Base-by-base conservation (phyloP, 2,329 filamentous ascomycete genomes). In the Xylariaceae sp. region DNA sequence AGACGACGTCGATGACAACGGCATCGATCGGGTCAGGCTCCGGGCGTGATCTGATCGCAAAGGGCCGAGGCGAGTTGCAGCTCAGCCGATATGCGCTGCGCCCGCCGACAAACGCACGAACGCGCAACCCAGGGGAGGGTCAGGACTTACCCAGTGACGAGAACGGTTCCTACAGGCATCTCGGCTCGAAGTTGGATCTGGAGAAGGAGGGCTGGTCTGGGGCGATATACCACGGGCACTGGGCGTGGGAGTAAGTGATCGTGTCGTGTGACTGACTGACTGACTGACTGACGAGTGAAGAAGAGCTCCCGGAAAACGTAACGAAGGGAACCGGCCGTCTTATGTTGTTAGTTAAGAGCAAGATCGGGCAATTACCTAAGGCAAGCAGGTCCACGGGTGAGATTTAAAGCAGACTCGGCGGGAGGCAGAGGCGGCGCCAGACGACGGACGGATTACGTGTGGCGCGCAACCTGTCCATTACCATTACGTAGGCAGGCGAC, bases 81-180 rank as follows among this genome's bases (percentile, higher is more conserved):
- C 23, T 30, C 23, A 5, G 23, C 23, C 23, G 23, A 35, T 30
- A 15, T 35, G 49, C 34, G 9, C 30, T 50, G 48, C 48, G 48
- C 48, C 45, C n/a, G 17, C 17, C 17, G 23, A 30, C 23, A 30
- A 30, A 30, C 23, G 23, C 13, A 8, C 13, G 2, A 8, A 17
- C 17, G 17, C 47, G 17, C 17, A 49, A 18, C 47, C 13, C 49
- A 17, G 49, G 3, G 35, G 30, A 44, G 30, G 35, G 35, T 4
- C 35, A 7, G 50, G 55, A 68, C 86, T 80, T 86, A 96, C 92
- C 92, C 92, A 71, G 92, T 92, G 73, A 97, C 86, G 72, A 97
- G 84, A 73, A 96, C 90, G 64, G 92, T 94, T 79, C 91, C 90
- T 68, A 89, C 83, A 74, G 88, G 77, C 90, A 95, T 95, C 65